Percentiles rank a stretch among this genome's conserved stretches.
Conservation (phyloP, 2,329 filamentous ascomycete species). For the Cladobotryum mycophilum region DNA sequence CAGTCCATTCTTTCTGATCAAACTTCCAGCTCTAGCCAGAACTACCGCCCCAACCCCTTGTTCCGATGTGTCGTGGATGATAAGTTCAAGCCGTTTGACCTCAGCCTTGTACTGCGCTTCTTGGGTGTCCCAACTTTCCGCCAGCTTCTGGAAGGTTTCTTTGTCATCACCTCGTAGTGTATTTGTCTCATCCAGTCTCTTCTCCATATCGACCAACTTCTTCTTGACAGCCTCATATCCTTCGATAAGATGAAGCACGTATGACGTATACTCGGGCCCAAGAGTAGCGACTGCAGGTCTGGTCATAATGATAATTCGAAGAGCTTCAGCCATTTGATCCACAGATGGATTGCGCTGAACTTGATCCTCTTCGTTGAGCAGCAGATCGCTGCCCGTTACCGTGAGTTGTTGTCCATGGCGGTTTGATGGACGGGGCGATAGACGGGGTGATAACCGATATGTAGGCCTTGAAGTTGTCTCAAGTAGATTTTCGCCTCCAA, state of each 20-base stretch:
- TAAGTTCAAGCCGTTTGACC: constrained; percentile 26
- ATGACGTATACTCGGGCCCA: constrained; percentile 35
- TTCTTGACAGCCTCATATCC: constrained; percentile 25
- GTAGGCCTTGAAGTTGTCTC: background rate
- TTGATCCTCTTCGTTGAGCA: constrained; percentile 16
- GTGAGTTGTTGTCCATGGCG: background rate
- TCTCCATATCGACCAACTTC: constrained; percentile 28
- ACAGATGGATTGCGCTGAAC: constrained; percentile 36
- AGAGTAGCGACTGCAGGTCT: constrained; percentile 28
- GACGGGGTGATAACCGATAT: background rate
- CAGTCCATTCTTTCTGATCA: constrained; percentile 18
- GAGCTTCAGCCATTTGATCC: constrained; percentile 37
- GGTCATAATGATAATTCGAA: constrained; percentile 38
- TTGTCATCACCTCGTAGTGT: constrained; percentile 24
- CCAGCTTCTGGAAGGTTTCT: constrained; percentile 25
- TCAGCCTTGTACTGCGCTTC: constrained; percentile 23
- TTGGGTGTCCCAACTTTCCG: constrained; percentile 18
- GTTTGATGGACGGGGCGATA: background rate
- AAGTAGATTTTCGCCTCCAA: background rate
- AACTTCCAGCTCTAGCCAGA: constrained; percentile 35
- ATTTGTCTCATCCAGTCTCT: constrained; percentile 33
- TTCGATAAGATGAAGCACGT: constrained; percentile 34
- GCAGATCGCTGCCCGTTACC: constrained; percentile 9
- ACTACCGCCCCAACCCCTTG: constrained; percentile 39
- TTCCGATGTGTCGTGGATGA: constrained; percentile 31